Evolutionary conservation across 805 yeast species (phyloP), one percentile per base, ranked within the genome.

Genomic region (Wickerhamomyces chaumierensis): DNA sequence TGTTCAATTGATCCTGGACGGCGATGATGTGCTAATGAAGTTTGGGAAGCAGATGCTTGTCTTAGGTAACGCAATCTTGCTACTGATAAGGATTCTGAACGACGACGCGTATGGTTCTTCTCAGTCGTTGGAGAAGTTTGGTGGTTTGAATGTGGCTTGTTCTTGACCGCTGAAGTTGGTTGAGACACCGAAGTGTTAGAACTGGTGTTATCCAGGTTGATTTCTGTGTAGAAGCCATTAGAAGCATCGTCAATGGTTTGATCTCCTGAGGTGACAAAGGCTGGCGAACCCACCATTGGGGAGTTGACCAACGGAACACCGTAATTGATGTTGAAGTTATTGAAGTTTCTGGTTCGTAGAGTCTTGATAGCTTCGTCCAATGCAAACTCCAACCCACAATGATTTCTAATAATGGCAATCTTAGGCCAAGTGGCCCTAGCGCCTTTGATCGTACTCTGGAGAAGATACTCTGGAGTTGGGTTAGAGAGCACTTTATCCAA

Each of bases 391-490:
- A 87, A 75, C 0, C 92, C 78, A 58, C 96, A 87, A 53, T 86
- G 95, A 56, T 92, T 90, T 47, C 79, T 71, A 35, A 90, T 85
- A 34, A 88, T 69, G 2, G 95, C 75, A 4, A 92, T 58, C 52
- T 85, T 84, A 0, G 96, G 95, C 96, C 97, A 90, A 0, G 96
- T 80, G 0, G 96, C 90, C 41, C 84, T 65, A 1, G 95, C 92
- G 1, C 97, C 98, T 44, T 94, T 69, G 31, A 77, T 67, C 2
- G 81, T 71, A 42, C 83, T 73, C 41, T 79, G 81, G 35, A 78
- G 57, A 34, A 88, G 57, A 49, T 82, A 85, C 38, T 75, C 83
- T 0, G 82, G 78, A 0, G 88, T 72, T 2, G 99, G 99, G 52
- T 92, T 90, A 17, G 71, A 69, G 48, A 92, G 66, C 25, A 92